phyloP scores from a whole-genome alignment of 495 filamentous ascomycete genomes.

The Evernia prunastri region DNA sequence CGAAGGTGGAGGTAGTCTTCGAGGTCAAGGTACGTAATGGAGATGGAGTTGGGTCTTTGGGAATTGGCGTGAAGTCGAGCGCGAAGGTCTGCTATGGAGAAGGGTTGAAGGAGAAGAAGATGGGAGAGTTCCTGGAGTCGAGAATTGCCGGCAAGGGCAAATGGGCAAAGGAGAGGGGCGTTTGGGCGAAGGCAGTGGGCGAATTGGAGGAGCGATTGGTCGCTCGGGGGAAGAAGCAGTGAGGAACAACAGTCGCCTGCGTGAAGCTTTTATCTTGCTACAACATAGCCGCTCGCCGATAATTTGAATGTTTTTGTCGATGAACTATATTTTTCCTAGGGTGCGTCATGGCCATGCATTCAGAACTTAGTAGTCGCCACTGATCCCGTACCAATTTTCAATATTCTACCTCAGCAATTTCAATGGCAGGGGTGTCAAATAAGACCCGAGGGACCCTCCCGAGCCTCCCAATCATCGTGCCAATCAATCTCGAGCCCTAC shows the following conservation, averaged over 20 bases:
- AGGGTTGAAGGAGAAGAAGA: slow-evolving; percentile 55
- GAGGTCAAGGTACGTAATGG: slow-evolving; percentile 39
- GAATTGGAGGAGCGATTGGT: slow-evolving; percentile 52
- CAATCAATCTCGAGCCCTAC: not conserved
- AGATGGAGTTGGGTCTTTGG: slow-evolving; percentile 33
- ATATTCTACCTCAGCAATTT: too few species aligned
- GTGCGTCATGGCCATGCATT: too few species aligned
- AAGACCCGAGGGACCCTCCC: too few species aligned
- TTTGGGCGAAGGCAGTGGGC: slow-evolving; percentile 51
- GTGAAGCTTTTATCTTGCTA: too few species aligned
- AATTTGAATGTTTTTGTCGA: too few species aligned
- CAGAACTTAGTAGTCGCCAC: too few species aligned
- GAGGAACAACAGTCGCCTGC: not conserved
- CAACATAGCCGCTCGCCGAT: too few species aligned
- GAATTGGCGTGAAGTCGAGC: slow-evolving; percentile 31
- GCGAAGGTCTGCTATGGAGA: slow-evolving; percentile 62
- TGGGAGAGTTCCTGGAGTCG: slow-evolving; percentile 51
- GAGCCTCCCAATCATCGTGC: too few species aligned
- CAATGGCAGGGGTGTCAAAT: too few species aligned
- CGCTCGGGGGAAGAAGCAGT: slow-evolving; percentile 46
- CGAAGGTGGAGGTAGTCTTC: slow-evolving; percentile 53
- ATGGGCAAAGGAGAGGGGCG: slow-evolving; percentile 33
- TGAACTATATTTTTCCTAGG: too few species aligned
- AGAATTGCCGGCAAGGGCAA: slow-evolving; percentile 29
- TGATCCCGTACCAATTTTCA: too few species aligned